Conservation (phyloP, 148 eudicot genomes). For the Camellia sinensis region DNA sequence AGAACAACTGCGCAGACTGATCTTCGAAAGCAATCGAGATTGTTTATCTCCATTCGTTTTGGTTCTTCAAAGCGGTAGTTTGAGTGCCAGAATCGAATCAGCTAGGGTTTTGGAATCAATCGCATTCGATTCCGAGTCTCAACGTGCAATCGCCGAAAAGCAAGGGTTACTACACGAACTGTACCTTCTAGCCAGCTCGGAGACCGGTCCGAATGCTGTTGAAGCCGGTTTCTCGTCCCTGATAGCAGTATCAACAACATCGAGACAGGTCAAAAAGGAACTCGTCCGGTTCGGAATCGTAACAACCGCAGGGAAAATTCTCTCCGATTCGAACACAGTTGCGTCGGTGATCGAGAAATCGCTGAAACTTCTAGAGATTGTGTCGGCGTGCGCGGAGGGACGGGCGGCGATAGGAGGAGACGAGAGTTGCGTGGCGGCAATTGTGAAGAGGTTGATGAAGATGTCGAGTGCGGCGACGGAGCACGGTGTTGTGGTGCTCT, state of each 20-base stretch:
- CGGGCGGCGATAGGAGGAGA: constrained; percentile 51
- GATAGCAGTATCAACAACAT: constrained; percentile 33
- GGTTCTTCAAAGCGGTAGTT: constrained; percentile 39
- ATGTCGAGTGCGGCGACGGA: constrained; percentile 58
- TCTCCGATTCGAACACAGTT: constrained; percentile 21
- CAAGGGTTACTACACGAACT: constrained; percentile 30
- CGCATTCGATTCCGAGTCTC: constrained; percentile 34
- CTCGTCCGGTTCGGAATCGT: constrained; percentile 47
- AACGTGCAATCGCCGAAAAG: constrained; percentile 36
- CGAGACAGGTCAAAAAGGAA: constrained; percentile 41
- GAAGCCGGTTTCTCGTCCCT: constrained; percentile 50
- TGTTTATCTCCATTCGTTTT: constrained; percentile 25
- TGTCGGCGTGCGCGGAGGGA: constrained; percentile 58
- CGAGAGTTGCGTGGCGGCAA: constrained; percentile 35
- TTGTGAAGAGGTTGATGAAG: constrained; percentile 57
- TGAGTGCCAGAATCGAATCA: constrained; percentile 30
- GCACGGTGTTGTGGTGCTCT: constrained; percentile 62
- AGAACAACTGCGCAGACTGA: constrained; percentile 20
- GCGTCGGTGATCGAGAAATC: constrained; percentile 24
- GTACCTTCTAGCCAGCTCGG: constrained; percentile 27
- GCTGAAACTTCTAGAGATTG: constrained; percentile 41
- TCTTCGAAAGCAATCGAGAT: constrained; percentile 13
- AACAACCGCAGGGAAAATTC: constrained; percentile 33
- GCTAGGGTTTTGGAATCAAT: constrained; percentile 41
- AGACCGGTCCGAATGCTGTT: constrained; percentile 21